These are phyloP conservation scores for Echites panduratus DNA, from an alignment of 257 asterid genomes.

Conservation along the genomic window DNA sequence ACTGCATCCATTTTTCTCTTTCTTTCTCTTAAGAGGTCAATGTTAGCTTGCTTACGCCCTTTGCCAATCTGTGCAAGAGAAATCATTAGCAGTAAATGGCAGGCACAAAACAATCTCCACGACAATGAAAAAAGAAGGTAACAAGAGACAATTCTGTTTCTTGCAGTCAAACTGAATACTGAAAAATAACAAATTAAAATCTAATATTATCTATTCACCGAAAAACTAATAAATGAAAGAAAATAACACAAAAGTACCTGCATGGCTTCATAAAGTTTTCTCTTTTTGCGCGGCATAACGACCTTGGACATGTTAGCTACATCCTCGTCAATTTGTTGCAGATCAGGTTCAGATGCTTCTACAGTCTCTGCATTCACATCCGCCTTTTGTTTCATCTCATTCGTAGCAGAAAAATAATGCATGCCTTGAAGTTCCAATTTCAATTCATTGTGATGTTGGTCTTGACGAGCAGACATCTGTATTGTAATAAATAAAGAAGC, in stretches of 20 bases:
- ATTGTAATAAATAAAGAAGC: constrained; percentile 9
- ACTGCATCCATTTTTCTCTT: constrained; percentile 43
- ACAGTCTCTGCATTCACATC: constrained; percentile 30
- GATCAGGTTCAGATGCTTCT: constrained; percentile 33
- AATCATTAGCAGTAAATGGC: background rate
- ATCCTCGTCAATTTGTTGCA: constrained; percentile 52
- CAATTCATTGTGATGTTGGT: constrained; percentile 60
- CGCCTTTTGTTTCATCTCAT: constrained; percentile 17
- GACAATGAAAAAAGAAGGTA: background rate
- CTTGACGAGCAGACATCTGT: constrained; percentile 59
- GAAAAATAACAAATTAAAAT: background rate
- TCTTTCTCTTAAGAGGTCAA: constrained; percentile 37
- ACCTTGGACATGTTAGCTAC: constrained; percentile 37
- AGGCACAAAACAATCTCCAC: background rate
- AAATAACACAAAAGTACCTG: constrained; percentile 29
- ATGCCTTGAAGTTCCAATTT: constrained; percentile 50
- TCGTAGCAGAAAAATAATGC: constrained; percentile 23
- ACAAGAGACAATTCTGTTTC: background rate
- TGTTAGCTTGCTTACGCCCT: constrained; percentile 31
- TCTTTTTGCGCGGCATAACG: constrained; percentile 56
- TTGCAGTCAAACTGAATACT: background rate
- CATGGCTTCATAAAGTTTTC: constrained; percentile 56
- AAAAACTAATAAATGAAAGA: background rate
- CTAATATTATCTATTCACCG: background rate
- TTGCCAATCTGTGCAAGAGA: constrained; percentile 48